A percentile compares a stretch with the other conserved stretches of the same genome.
These are phyloP conservation scores for Vitis vinifera DNA, from an alignment of 164 flowering plant species.

Conservation along the genomic window DNA sequence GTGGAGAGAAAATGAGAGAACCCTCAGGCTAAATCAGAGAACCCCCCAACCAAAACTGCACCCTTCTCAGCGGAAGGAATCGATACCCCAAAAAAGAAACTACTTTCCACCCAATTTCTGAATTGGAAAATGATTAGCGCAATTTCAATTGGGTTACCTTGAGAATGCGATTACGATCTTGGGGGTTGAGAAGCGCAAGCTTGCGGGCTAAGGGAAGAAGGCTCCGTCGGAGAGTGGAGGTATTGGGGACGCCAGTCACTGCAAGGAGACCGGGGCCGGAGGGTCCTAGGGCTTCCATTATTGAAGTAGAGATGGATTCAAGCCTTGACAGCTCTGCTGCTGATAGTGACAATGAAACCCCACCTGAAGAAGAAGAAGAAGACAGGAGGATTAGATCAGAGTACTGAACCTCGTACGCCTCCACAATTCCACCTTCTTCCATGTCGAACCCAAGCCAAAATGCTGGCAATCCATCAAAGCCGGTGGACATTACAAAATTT, in stretches of 20 bases:
- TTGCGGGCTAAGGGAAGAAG: slow-evolving; percentile 75
- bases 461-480: no score
- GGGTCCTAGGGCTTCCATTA: slow-evolving; percentile 82
- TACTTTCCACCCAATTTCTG: neutral
- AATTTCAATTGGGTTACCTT: slow-evolving; percentile 42
- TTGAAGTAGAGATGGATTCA: slow-evolving; percentile 30
- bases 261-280: slow-evolving; percentile 77
- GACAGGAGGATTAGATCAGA: slow-evolving; percentile 55
- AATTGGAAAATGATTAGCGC: neutral
- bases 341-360: slow-evolving; percentile 9
- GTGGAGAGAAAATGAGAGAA: no score
- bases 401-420: slow-evolving; percentile 48
- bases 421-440: slow-evolving; percentile 30
- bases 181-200: slow-evolving; percentile 61
- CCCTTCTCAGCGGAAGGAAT: neutral
- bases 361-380: slow-evolving; percentile 16
- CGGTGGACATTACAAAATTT: no score
- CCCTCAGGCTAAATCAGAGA: no score
- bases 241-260: slow-evolving; percentile 55
- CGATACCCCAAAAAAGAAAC: neutral
- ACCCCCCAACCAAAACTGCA: no score
- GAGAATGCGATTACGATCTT: slow-evolving; percentile 58
- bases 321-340: slow-evolving; percentile 34
- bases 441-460: neutral
- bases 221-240: slow-evolving; percentile 40